These are phyloP conservation scores for Gossypium gossypioides DNA, from an alignment of 441 rosid genomes.

Conservation along the genomic window DNA sequence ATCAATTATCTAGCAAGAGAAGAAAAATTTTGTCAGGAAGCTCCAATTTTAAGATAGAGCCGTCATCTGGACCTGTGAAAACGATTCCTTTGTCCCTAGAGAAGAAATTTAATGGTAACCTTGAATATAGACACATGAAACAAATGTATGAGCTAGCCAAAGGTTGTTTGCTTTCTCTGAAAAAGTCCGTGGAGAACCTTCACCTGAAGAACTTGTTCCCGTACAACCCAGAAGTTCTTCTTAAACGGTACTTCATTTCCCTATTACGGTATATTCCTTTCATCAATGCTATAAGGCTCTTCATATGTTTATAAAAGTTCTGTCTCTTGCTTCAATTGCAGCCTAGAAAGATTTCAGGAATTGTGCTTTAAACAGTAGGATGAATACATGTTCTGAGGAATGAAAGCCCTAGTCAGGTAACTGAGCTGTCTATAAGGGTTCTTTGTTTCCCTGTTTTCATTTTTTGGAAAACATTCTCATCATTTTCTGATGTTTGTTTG, in stretches of 20 bases:
- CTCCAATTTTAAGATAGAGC: slow-evolving; percentile 22
- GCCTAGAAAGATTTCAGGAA: slow-evolving; percentile 38
- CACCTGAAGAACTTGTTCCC: slow-evolving; percentile 64
- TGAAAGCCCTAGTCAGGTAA: slow-evolving; percentile 12
- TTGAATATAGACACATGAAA: slow-evolving; percentile 16
- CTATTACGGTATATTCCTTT: neutral
- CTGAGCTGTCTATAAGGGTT: neutral
- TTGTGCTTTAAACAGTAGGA: slow-evolving; percentile 22
- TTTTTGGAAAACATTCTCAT: neutral
- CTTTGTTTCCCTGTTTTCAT: neutral
- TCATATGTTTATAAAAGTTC: neutral
- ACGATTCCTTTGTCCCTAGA: slow-evolving; percentile 8
- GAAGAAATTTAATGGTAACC: slow-evolving; percentile 8
- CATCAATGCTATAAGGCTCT: neutral
- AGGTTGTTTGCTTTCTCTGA: slow-evolving; percentile 66
- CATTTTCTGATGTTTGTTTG: neutral
- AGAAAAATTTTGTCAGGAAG: slow-evolving; percentile 31
- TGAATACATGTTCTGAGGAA: slow-evolving; percentile 1
- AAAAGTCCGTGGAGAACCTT: slow-evolving; percentile 54
- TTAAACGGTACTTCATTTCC: slow-evolving; percentile 45
- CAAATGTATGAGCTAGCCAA: slow-evolving; percentile 43
- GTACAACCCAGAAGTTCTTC: slow-evolving; percentile 68
- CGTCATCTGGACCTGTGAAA: slow-evolving; percentile 7
- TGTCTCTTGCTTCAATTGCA: slow-evolving; percentile 19
- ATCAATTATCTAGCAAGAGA: slow-evolving; percentile 37